Percentiles rank a stretch among this genome's conserved stretches.
Evolutionary conservation across 139 green algal genomes (phyloP).

Genomic region (Picochlorum costavermella): DNA sequence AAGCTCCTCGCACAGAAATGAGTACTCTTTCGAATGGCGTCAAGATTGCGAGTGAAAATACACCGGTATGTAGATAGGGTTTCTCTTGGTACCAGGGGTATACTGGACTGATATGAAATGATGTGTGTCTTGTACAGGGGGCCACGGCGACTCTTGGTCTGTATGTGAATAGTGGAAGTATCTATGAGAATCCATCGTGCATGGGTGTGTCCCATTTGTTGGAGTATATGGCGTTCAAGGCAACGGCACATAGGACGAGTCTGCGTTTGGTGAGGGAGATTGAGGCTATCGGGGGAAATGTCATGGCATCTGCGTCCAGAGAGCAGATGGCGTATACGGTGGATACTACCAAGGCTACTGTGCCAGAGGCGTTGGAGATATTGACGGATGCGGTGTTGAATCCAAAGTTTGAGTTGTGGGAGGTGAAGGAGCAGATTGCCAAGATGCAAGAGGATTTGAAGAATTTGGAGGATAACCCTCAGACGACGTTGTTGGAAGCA

Average conservation of each 20-base stretch:
- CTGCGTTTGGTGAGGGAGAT: constrained; percentile 73
- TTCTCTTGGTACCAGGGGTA: background rate
- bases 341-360: constrained; percentile 67
- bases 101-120: background rate
- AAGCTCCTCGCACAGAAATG: constrained; percentile 58
- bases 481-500: constrained; percentile 57
- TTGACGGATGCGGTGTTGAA: constrained; percentile 85
- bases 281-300: constrained; percentile 79
- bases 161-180: constrained; percentile 79
- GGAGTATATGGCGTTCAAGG: constrained; percentile 90
- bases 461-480: constrained; percentile 50
- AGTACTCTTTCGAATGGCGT: constrained; percentile 80
- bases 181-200: constrained; percentile 56
- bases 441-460: constrained; percentile 60
- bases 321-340: constrained; percentile 90
- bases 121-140: constrained; percentile 47
- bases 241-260: constrained; percentile 65
- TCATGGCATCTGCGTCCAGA: constrained; percentile 63
- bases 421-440: constrained; percentile 53
- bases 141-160: constrained; percentile 79
- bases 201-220: constrained; percentile 74
- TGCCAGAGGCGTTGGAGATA: constrained; percentile 80
- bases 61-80: constrained; percentile 46
- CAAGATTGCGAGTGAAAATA: constrained; percentile 78
- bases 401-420: constrained; percentile 62